Conservation (phyloP, 2,329 filamentous ascomycete species). For the Ciborinia camelliae region DNA sequence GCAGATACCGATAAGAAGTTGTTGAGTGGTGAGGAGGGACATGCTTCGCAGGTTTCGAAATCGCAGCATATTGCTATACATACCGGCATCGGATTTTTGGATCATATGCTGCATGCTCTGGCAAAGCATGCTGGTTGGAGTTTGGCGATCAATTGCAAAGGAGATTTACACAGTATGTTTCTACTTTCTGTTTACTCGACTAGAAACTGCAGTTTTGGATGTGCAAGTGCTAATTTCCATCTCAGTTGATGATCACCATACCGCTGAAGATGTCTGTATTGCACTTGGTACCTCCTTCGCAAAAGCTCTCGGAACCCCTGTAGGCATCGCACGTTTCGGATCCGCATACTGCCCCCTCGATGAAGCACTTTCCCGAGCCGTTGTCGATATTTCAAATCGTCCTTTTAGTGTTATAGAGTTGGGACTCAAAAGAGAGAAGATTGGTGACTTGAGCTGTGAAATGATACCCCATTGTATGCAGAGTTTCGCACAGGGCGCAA, state of each 20-base stretch:
- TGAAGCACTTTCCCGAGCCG: slow-evolving; percentile 88
- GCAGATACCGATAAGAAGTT: slow-evolving; percentile 58
- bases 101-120: slow-evolving; percentile 97
- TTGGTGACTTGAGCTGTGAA: slow-evolving; percentile 88
- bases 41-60: slow-evolving; percentile 80
- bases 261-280: slow-evolving; percentile 91
- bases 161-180: slow-evolving; percentile 81
- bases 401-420: slow-evolving; percentile 82
- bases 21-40: slow-evolving; percentile 52
- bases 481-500: slow-evolving; percentile 87
- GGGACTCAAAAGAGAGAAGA: slow-evolving; percentile 83
- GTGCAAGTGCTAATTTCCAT: slow-evolving; percentile 17
- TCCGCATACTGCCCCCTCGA: slow-evolving; percentile 91
- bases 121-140: slow-evolving; percentile 97
- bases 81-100: slow-evolving; percentile 95
- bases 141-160: slow-evolving; percentile 75
- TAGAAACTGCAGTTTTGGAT: neutral
- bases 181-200: neutral
- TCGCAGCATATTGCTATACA: slow-evolving; percentile 83
- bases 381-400: slow-evolving; percentile 91
- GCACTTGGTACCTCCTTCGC: slow-evolving; percentile 85
- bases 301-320: slow-evolving; percentile 69
- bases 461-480: slow-evolving; percentile 97
- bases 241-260: slow-evolving; percentile 98
- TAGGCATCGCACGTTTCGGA: slow-evolving; percentile 86